A percentile compares a stretch with the other conserved stretches of the same genome.
Conservation (phyloP, 129 eudicot genomes). For the Chrysanthemum seticuspe region DNA sequence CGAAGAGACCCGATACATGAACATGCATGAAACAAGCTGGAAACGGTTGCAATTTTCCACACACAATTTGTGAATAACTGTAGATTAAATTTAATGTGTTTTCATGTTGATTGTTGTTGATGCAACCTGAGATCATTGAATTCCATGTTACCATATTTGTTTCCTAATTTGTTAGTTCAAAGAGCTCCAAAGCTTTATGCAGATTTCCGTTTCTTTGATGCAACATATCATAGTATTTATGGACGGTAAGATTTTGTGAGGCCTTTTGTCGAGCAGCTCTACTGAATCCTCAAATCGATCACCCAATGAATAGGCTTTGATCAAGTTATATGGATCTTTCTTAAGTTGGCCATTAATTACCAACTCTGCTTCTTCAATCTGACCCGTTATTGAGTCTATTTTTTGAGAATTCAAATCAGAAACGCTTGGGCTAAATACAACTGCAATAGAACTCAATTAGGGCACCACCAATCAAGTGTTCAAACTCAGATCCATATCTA, state of each 20-base stretch:
- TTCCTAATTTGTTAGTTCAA: constrained; percentile 52
- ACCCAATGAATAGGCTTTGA: constrained; percentile 55
- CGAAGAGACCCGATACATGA: constrained; percentile 69
- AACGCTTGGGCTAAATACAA: constrained; percentile 34
- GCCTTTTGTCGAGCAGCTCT: constrained; percentile 54
- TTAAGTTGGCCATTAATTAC: constrained; percentile 38
- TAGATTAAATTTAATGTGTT: constrained; percentile 44
- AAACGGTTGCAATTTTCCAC: constrained; percentile 60
- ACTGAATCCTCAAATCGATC: constrained; percentile 54
- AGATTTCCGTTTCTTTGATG: constrained; percentile 51
- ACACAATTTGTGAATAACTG: constrained; percentile 38
- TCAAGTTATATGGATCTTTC: constrained; percentile 49
- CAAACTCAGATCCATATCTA: constrained; percentile 50
- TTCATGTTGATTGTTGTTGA: constrained; percentile 58
- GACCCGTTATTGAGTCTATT: constrained; percentile 37
- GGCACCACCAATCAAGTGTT: constrained; percentile 49
- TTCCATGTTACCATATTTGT: constrained; percentile 62
- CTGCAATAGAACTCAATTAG: constrained; percentile 54
- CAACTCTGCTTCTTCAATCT: constrained; percentile 59
- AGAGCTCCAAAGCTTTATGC: constrained; percentile 62
- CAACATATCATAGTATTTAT: constrained; percentile 59
- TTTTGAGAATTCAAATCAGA: constrained; percentile 42
- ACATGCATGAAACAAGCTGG: constrained; percentile 60
- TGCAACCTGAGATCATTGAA: constrained; percentile 71
- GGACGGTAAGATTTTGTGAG: constrained; percentile 39